These are phyloP conservation scores for Penicillium sp. DNA, from an alignment of 2,329 filamentous ascomycete species.

Conservation along the genomic window DNA sequence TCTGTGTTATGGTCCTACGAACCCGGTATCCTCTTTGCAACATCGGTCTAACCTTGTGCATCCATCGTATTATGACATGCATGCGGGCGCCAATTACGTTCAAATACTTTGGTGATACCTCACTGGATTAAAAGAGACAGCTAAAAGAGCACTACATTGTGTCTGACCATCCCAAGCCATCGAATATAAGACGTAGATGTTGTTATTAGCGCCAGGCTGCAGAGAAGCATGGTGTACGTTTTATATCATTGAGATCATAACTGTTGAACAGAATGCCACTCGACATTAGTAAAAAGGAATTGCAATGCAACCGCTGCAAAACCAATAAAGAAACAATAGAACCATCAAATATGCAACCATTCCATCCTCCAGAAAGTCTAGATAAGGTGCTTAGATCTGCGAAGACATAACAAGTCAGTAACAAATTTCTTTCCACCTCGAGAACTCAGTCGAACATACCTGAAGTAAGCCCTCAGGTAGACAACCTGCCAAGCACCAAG, in stretches of 20 bases:
- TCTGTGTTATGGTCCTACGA: background rate
- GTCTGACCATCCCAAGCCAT: background rate
- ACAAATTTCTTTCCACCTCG: background rate
- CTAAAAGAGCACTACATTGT: background rate
- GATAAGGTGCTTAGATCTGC: constrained; percentile 66
- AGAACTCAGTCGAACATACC: constrained; percentile 48
- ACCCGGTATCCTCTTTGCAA: background rate
- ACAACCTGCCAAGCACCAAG: constrained; percentile 97
- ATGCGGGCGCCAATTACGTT: background rate
- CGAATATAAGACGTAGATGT: background rate
- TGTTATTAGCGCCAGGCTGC: constrained; percentile 11
- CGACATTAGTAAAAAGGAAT: constrained; percentile 17
- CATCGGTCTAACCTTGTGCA: background rate
- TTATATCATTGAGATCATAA: constrained; percentile 31
- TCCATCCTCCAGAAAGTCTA: constrained; percentile 35
- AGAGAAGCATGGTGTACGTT: constrained; percentile 20
- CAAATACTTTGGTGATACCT: background rate
- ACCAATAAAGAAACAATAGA: constrained; percentile 5
- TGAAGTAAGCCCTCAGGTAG: constrained; percentile 95
- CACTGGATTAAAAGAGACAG: background rate
- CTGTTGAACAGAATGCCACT: constrained; percentile 24
- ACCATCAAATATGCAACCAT: constrained; percentile 19
- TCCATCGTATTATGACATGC: background rate
- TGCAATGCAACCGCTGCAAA: constrained; percentile 13
- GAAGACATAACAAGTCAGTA: constrained; percentile 13